Base-by-base conservation (phyloP, 495 filamentous ascomycete genomes). In the Aspergillus egyptiacus region DNA sequence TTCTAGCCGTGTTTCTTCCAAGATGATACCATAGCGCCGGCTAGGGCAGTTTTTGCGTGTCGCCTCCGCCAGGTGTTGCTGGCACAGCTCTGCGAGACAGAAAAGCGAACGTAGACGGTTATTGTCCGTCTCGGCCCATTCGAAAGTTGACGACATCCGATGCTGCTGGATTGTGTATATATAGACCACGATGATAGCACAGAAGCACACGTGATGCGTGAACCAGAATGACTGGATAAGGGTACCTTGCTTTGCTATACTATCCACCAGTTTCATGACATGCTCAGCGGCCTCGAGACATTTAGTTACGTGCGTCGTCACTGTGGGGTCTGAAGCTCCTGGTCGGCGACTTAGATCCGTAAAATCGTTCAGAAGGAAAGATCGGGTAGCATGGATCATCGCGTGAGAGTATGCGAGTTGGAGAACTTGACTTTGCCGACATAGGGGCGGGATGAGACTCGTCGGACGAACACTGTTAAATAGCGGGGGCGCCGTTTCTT, bases 381-480 rank as follows among this genome's bases (percentile, higher is more conserved):
- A 76, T n/a, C 80, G 70, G n/a, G 68, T 75, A 7, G 73, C 62
- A 25, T 81, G 70, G 27, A 83, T 80, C 44, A 72, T 67, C 3
- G 75, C 74, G 47, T 81, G 77, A 5, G 64, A 67, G 49, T 76
- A 72, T 10, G 78, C 71, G 17, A 82, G 59, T 40, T 68, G 68
- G 10, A 83, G 61, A n/a, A 80, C 69, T 31, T 69, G 70, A 23
- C 69, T 73, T 57, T 83, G 79, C 14, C 77, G 61, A 20, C 73
- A 72, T 24, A 77, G 74, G n/a, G 75, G 63, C 19, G 67, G 69
- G 18, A 78, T 74, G 9, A 81, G 58, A 36, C 69, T 72, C 5
- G 67, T 71, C 36, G 64, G 63, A 23, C 67, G 64, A 3, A 75
- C 69, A 35, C 71, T 65, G 22, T 63, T 71, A 53, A 78, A 71